Evolutionary conservation across 2,329 filamentous ascomycete genomes (phyloP), one percentile per base, ranked within the genome.

Genomic region (Catunica adiposa): DNA sequence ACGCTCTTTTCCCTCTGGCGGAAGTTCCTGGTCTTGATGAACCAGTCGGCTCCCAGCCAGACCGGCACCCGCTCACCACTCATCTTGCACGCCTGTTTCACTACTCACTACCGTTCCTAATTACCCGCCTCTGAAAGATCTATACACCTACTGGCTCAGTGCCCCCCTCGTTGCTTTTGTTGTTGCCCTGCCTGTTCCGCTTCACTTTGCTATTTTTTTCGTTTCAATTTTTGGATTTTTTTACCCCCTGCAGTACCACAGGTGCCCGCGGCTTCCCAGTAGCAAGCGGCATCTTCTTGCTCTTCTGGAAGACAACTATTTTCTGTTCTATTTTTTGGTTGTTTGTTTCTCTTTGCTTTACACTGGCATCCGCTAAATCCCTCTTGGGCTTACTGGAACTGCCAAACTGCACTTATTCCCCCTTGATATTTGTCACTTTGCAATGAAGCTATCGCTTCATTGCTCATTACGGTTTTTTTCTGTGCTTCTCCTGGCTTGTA

Each of bases 191-290:
- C 29, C 29, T 34, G n/a, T n/a, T n/a, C n/a, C n/a, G n/a, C n/a
- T n/a, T n/a, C n/a, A n/a, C n/a, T n/a, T 60, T 44, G 42, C 42
- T 52, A 62, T 64, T 61, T 60, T 59, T 60, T 46, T 64, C 64
- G 66, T 69, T 65, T 47, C 55, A 58, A 51, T 58, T 57, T 44
- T 56, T 60, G 56, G 38, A 60, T 60, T 57, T 53, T 54, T 40
- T 20, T 51, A 58, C 54, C 17, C 8, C 44, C 22, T 25, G 44
- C 44, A 48, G 44, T 29, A 48, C 23, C 9, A 8, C 26, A 15
- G 31, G 26, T 48, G 40, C 34, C 20, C 14, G 9, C 31, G n/a
- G 47, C 44, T 56, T 56, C 54, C 54, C 54, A 56, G 54, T 56
- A 56, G 54, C 44, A 23, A 51, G 26, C 37, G 54, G 4, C 34